phyloP scores from a whole-genome alignment of 495 filamentous ascomycete genomes.

The Mytilinidion resinicola region DNA sequence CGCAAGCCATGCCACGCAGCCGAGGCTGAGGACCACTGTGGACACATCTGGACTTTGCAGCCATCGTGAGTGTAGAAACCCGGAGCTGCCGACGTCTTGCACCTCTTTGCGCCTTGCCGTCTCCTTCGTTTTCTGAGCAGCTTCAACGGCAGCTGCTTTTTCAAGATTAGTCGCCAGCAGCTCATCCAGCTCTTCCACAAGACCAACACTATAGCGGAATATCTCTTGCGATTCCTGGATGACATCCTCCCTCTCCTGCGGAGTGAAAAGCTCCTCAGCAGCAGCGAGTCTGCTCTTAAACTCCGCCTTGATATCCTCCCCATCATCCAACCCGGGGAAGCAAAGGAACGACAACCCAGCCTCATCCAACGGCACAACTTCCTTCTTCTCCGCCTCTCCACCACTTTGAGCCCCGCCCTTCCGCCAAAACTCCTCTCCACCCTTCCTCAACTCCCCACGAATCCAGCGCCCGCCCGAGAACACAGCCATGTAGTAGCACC shows the following conservation, averaged over 20 bases:
- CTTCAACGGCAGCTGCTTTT: conserved; percentile 5
- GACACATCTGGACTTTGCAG: conserved; percentile 17
- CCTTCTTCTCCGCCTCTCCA: neutral
- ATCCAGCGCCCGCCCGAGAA: conserved; percentile 54
- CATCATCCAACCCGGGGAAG: conserved; percentile 33
- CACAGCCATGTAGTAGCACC: conserved; percentile 56
- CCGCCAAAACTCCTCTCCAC: conserved; percentile 43
- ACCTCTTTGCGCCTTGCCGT: neutral
- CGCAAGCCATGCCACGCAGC: conserved; percentile 13
- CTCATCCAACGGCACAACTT: neutral
- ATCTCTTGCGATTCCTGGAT: conserved; percentile 43
- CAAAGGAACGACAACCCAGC: conserved; percentile 32
- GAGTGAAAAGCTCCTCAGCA: conserved; percentile 39
- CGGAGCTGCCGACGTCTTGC: no score
- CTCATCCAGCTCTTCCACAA: conserved; percentile 41
- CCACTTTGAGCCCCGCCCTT: neutral
- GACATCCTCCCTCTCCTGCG: conserved; percentile 42
- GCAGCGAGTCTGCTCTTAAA: conserved; percentile 38
- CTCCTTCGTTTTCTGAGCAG: conserved; percentile 1
- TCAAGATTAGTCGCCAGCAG: conserved; percentile 9
- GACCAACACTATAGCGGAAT: conserved; percentile 35
- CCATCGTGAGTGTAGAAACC: conserved; percentile 2
- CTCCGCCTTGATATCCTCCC: conserved; percentile 38
- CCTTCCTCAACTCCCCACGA: conserved; percentile 39
- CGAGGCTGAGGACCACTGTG: conserved; percentile 11